Percentiles rank a stretch among this genome's conserved stretches.
Conservation (phyloP, 176 grass and related monocot species). For the Areca catechu region DNA sequence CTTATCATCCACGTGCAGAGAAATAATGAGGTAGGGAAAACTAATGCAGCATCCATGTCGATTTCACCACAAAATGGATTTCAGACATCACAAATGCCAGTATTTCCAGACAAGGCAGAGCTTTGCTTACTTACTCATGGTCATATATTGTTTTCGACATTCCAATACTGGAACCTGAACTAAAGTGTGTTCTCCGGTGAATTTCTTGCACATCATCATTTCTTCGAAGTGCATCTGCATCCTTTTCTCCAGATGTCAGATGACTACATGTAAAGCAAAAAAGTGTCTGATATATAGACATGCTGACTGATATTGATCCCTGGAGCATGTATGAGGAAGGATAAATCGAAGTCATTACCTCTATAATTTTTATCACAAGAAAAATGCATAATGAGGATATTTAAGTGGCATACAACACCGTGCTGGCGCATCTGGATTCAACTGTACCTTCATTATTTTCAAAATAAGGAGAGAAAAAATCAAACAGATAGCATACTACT, state of each 20-base stretch:
- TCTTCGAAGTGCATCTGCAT: constrained; percentile 54
- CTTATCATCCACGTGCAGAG: no score
- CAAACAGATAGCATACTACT: no score
- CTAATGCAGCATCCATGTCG: no score
- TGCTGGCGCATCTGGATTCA: no score
- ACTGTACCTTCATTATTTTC: no score
- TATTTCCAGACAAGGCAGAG: not conserved
- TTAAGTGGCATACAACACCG: no score
- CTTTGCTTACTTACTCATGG: constrained; percentile 56
- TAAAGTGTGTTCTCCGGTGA: constrained; percentile 60
- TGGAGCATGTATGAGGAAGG: constrained; percentile 29
- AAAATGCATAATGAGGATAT: no score
- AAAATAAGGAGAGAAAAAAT: no score
- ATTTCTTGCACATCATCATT: constrained; percentile 86
- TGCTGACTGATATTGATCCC: constrained; percentile 94
- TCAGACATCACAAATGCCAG: not conserved
- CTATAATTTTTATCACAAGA: not conserved
- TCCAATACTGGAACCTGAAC: constrained; percentile 27
- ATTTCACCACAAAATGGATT: not conserved
- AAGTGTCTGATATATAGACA: constrained; percentile 79
- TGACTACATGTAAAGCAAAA: constrained; percentile 93
- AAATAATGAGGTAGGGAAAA: no score
- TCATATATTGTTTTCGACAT: constrained; percentile 47
- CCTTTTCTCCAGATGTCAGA: constrained; percentile 72
- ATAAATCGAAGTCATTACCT: not conserved